Evolutionary conservation across 2,329 filamentous ascomycete genomes (phyloP).

Genomic region (Pseudocercospora cruenta): DNA sequence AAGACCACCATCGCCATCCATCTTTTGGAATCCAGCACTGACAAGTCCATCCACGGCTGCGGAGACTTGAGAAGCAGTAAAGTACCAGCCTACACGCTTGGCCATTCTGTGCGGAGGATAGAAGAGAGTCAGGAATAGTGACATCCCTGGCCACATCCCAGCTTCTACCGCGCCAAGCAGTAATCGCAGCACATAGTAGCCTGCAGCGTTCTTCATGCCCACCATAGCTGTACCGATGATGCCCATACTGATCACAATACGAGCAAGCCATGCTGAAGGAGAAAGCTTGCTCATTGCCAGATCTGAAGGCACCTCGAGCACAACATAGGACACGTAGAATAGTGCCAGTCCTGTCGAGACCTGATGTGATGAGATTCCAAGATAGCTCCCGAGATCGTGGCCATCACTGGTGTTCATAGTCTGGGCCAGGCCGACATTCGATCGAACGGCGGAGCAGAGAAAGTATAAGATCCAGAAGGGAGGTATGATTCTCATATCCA

Average conservation of each 20-base stretch:
- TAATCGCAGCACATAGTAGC: constrained; percentile 82
- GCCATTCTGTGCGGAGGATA: constrained; percentile 85
- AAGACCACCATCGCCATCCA: constrained; percentile 76
- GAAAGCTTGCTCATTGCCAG: constrained; percentile 84
- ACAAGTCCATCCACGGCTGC: constrained; percentile 87
- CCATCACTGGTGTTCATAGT: constrained; percentile 77
- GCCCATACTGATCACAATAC: constrained; percentile 86
- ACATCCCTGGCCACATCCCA: constrained; percentile 95
- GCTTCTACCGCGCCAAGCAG: constrained; percentile 85
- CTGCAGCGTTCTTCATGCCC: constrained; percentile 80
- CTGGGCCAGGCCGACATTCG: constrained; percentile 90
- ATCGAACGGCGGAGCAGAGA: constrained; percentile 86
- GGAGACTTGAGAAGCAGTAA: constrained; percentile 84
- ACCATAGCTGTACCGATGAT: constrained; percentile 82
- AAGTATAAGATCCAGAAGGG: constrained; percentile 93
- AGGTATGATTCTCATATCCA: constrained; percentile 43
- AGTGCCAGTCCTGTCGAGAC: constrained; percentile 82
- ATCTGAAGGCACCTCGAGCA: constrained; percentile 88
- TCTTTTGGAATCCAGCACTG: constrained; percentile 87
- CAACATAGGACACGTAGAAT: constrained; percentile 89
- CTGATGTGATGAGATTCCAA: constrained; percentile 72
- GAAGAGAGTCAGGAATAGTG: constrained; percentile 88
- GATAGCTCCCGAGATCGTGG: constrained; percentile 74
- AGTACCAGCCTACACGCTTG: constrained; percentile 87
- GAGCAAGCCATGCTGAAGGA: constrained; percentile 87